Percentiles rank a stretch among this genome's conserved stretches.
These are phyloP conservation scores for Umbellularia californica DNA, from an alignment of 164 flowering plant species.

Conservation along the genomic window DNA sequence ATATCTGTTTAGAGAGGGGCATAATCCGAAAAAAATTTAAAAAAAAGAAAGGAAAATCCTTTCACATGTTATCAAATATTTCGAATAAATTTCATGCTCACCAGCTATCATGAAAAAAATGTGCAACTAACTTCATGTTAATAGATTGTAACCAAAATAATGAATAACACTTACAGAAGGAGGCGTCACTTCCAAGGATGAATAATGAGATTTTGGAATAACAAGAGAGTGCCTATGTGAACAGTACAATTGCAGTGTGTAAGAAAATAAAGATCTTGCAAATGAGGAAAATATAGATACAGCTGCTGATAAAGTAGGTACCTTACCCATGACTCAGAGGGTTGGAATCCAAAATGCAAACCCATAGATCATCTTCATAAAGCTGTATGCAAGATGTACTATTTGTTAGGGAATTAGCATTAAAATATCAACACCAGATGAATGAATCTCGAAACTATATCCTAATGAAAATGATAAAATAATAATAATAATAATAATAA, in stretches of 20 bases:
- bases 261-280: background rate
- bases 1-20: no score
- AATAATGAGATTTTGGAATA: slow-evolving; percentile 79
- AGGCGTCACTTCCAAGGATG: slow-evolving; percentile 76
- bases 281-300: background rate
- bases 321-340: slow-evolving; percentile 92
- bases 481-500: no score
- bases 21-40: no score
- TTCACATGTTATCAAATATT: no score
- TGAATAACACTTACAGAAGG: slow-evolving; percentile 62
- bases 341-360: slow-evolving; percentile 79
- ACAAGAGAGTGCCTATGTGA: slow-evolving; percentile 75
- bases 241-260: background rate
- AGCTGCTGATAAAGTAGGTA: slow-evolving; percentile 23
- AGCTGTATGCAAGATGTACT: slow-evolving; percentile 42
- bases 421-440: background rate
- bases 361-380: slow-evolving; percentile 80
- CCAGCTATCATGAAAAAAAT: no score
- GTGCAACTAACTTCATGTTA: background rate
- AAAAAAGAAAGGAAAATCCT: no score
- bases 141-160: background rate
- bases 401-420: slow-evolving; percentile 2
- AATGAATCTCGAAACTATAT: background rate
- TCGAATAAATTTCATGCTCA: no score
- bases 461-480: background rate